A percentile compares a stretch with the other conserved stretches of the same genome.
Evolutionary conservation across 768 basidiomycete species (phyloP).

Genomic region (Tylopilus plumbeoviolaceoides): DNA sequence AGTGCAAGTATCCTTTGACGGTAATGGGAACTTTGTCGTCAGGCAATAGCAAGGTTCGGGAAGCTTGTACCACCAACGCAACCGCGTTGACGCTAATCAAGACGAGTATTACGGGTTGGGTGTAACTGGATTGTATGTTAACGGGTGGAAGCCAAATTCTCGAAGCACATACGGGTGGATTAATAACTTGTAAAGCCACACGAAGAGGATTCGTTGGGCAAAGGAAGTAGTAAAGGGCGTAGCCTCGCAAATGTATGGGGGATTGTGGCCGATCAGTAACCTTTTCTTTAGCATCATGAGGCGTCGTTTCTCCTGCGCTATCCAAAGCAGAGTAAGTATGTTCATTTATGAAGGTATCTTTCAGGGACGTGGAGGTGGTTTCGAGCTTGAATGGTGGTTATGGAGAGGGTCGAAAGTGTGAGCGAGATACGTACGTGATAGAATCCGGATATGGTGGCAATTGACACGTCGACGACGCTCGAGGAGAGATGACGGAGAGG

Average conservation of each 20-base stretch:
- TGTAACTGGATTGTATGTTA: slow-evolving; percentile 53
- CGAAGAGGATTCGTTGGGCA: slow-evolving; percentile 65
- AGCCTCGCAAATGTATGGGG: slow-evolving; percentile 60
- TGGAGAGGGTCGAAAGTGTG: neutral
- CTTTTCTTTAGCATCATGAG: too few species aligned
- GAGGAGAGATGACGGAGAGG: slow-evolving; percentile 70
- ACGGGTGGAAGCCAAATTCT: neutral
- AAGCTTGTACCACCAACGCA: slow-evolving; percentile 76
- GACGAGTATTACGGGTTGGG: slow-evolving; percentile 81
- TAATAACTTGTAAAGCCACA: slow-evolving; percentile 60
- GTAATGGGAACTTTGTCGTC: slow-evolving; percentile 38
- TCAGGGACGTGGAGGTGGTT: too few species aligned
- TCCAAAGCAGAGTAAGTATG: too few species aligned
- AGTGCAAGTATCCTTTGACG: slow-evolving; percentile 80
- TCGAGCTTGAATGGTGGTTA: slow-evolving; percentile 48
- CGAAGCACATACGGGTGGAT: slow-evolving; percentile 57
- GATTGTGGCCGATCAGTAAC: slow-evolving; percentile 11
- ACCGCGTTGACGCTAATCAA: slow-evolving; percentile 83
- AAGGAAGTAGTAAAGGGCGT: slow-evolving; percentile 71
- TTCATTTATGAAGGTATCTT: too few species aligned
- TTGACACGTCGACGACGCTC: slow-evolving; percentile 78
- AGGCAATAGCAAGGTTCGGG: slow-evolving; percentile 54
- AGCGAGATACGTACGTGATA: slow-evolving; percentile 56
- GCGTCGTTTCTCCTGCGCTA: too few species aligned
- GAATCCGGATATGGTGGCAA: slow-evolving; percentile 66